Evolutionary conservation across 164 flowering plant species (phyloP).

Genomic region (Vitis riparia): DNA sequence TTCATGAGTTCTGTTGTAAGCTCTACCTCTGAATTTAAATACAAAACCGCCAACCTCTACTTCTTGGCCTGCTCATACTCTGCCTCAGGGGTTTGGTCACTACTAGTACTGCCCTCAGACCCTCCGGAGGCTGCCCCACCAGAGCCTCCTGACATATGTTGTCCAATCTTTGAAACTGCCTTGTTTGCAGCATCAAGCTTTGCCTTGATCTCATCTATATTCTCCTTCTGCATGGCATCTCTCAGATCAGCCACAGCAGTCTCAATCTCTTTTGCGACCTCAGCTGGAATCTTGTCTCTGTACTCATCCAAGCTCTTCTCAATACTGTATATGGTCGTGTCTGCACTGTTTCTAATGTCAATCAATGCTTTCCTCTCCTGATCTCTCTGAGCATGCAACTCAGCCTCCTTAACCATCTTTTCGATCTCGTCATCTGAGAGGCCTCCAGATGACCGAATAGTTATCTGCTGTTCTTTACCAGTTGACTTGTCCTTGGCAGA

Average conservation of each 20-base stretch:
- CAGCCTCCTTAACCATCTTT: conserved; percentile 28
- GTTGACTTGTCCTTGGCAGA: conserved; percentile 36
- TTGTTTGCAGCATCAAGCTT: conserved; percentile 37
- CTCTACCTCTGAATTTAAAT: too few species aligned
- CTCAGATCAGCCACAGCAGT: conserved; percentile 32
- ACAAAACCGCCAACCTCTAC: conserved; percentile 11
- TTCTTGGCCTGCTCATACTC: conserved; percentile 64
- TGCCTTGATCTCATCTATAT: conserved; percentile 27
- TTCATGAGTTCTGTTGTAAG: too few species aligned
- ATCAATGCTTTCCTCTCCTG: conserved; percentile 31
- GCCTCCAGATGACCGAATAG: conserved; percentile 39
- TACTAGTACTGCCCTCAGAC: conserved; percentile 25
- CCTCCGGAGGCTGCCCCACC: conserved; percentile 30
- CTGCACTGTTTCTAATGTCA: conserved; percentile 31
- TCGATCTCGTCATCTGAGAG: conserved; percentile 33
- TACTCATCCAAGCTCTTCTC: conserved; percentile 34
- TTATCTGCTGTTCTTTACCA: conserved; percentile 31
- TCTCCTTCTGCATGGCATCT: conserved; percentile 25
- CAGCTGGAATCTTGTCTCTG: conserved; percentile 32
- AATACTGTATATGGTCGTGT: conserved; percentile 35
- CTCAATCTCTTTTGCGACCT: conserved; percentile 24
- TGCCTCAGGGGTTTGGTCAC: conserved; percentile 59
- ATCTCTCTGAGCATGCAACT: conserved; percentile 34
- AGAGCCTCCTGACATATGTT: conserved; percentile 29
- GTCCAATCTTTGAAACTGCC: conserved; percentile 36